Evolutionary conservation across 148 eudicot genomes (phyloP).

Genomic region (Vaccinium darrowii): DNA sequence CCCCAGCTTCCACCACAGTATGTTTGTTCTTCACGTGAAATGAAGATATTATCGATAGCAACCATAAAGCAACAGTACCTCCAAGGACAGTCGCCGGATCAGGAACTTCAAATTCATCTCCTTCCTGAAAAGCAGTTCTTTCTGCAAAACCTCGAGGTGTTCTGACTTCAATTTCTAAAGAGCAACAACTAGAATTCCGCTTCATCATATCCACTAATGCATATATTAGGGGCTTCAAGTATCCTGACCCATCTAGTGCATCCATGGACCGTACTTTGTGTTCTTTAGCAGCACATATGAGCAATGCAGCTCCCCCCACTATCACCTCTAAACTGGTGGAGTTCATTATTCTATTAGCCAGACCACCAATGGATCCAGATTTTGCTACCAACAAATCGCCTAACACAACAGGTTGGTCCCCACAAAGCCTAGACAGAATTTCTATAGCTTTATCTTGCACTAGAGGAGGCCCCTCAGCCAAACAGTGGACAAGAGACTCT

Average conservation of each 20-base stretch:
- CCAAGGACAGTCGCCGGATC: conserved; percentile 73
- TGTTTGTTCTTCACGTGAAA: conserved; percentile 45
- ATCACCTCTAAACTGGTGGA: conserved; percentile 65
- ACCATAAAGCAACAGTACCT: conserved; percentile 74
- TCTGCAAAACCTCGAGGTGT: conserved; percentile 49
- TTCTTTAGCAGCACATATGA: conserved; percentile 67
- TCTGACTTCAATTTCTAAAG: conserved; percentile 58
- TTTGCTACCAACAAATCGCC: conserved; percentile 53
- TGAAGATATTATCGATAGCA: conserved; percentile 70
- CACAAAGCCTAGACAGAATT: conserved; percentile 68
- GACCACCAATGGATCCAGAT: conserved; percentile 49
- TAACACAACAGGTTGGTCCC: conserved; percentile 55
- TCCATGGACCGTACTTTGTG: conserved; percentile 45
- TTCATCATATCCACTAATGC: conserved; percentile 62
- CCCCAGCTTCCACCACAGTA: conserved; percentile 73
- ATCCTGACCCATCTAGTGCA: conserved; percentile 59
- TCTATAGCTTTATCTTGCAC: conserved; percentile 72
- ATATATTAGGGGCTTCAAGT: conserved; percentile 46
- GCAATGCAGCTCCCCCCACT: conserved; percentile 68
- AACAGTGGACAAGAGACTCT: conserved; percentile 58
- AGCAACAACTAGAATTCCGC: conserved; percentile 38
- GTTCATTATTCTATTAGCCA: conserved; percentile 59
- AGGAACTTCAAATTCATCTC: conserved; percentile 51
- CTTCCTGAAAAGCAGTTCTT: conserved; percentile 55
- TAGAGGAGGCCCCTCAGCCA: conserved; percentile 61